These are phyloP conservation scores for Calonectria naviculata DNA, from an alignment of 2,329 filamentous ascomycete genomes.

Conservation along the genomic window DNA sequence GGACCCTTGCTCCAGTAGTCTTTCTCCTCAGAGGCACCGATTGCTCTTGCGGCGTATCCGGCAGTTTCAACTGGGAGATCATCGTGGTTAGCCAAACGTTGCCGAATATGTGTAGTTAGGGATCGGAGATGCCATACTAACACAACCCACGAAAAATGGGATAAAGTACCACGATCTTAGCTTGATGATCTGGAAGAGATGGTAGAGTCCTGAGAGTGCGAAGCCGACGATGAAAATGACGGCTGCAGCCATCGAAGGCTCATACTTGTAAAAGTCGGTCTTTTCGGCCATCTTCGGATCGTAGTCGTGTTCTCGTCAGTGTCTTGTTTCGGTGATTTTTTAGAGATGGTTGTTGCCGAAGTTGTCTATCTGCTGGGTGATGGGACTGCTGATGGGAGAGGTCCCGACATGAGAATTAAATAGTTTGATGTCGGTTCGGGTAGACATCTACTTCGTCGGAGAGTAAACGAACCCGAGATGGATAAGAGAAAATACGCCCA, in stretches of 20 bases:
- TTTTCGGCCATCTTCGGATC: neutral
- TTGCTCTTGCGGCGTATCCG: constrained; percentile 4
- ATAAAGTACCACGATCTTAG: constrained; percentile 60
- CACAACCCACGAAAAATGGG: constrained; percentile 58
- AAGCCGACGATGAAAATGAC: constrained; percentile 6
- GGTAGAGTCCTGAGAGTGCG: constrained; percentile 27
- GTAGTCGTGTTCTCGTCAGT: neutral
- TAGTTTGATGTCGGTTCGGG: neutral
- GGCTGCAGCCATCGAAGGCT: neutral
- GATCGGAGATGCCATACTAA: constrained; percentile 45
- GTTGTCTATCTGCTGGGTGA: neutral
- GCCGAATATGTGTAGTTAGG: neutral
- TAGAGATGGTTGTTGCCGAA: neutral
- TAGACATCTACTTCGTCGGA: neutral
- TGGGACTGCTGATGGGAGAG: neutral
- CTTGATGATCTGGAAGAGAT: constrained; percentile 50
- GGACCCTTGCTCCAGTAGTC: neutral
- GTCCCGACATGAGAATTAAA: neutral
- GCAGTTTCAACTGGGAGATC: neutral
- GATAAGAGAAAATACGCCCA: neutral
- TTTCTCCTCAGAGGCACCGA: constrained; percentile 28
- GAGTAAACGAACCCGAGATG: neutral
- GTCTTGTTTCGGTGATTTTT: neutral
- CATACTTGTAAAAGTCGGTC: neutral
- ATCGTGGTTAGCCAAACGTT: neutral